Evolutionary conservation across 2,329 filamentous ascomycete genomes (phyloP).

Genomic region (Pseudogymnoascus sp.): DNA sequence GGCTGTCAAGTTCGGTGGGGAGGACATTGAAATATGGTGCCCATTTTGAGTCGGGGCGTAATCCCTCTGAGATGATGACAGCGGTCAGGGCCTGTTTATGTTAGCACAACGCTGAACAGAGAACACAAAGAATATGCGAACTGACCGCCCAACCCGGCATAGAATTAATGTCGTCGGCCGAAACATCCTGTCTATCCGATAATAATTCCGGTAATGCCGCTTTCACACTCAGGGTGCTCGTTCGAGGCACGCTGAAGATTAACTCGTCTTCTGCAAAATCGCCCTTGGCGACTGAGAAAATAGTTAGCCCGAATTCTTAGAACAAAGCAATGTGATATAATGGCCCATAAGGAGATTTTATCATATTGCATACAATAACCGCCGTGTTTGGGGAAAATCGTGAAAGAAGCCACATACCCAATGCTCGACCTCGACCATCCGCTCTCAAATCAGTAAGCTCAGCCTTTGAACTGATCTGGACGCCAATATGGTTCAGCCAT

Average conservation of each 20-base stretch:
- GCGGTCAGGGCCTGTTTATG: slow-evolving; percentile 23
- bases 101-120: slow-evolving; percentile 13
- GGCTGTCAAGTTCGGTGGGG: slow-evolving; percentile 53
- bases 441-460: slow-evolving; percentile 49
- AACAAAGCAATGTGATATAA: slow-evolving; percentile 10
- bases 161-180: slow-evolving; percentile 32
- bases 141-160: slow-evolving; percentile 41
- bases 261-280: slow-evolving; percentile 55
- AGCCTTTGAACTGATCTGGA: slow-evolving; percentile 51
- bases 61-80: slow-evolving; percentile 21
- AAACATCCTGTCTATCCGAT: slow-evolving; percentile 19
- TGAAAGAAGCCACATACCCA: slow-evolving; percentile 42
- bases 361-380: neutral
- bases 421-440: slow-evolving; percentile 51
- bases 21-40: slow-evolving; percentile 55
- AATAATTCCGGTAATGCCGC: slow-evolving; percentile 45
- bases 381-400: slow-evolving; percentile 15
- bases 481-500: slow-evolving; percentile 48
- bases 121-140: neutral
- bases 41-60: slow-evolving; percentile 25
- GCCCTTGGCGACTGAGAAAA: slow-evolving; percentile 44
- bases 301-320: slow-evolving; percentile 12
- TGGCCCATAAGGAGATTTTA: neutral
- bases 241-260: slow-evolving; percentile 57
- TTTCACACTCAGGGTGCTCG: slow-evolving; percentile 50